Base-by-base conservation (phyloP, 1,284 basidiomycete genomes). In the Xanthoconium separans region DNA sequence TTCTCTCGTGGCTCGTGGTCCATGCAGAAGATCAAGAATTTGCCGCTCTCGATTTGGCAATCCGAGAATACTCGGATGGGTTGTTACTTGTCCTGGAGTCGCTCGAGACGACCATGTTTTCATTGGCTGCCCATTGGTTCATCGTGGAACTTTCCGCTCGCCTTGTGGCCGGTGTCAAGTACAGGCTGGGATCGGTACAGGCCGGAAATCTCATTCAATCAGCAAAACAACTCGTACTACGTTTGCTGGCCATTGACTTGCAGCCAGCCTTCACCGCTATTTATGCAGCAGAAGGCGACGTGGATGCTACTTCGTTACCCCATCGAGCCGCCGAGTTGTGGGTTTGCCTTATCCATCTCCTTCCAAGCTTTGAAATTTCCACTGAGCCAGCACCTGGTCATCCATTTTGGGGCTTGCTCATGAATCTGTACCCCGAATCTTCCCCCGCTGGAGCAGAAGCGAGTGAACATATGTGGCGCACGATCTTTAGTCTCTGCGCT, bases 401-500 rank as follows among this genome's bases (percentile, higher is more conserved):
- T 39, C 72, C 73, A 2, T 76, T 84, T 54, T 84, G 80, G 78
- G 65, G 61, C 8, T 61, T 77, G 18, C 70, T 87, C 30, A 67
- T 73, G 47, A 63, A 70, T 9, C 56, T 65, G 41, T 61, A 75
- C 50, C 66, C 78, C 34, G 66, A 69, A 36, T 60, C 57, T 36
- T 52, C 61, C 31, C 55, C 65, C 12, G 66, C 73, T 7, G 73
- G 77, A 31, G 64, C 86, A 1, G 76, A 81, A 31, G 76, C 76
- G 5, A 87, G 87, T 55, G 93, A 95, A 69, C 69, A 77, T 7
- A 73, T 86, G 11, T 96, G 94, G 90, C 82, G 78, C 47, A 75
- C 80, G 5, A 75, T 91, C 9, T 89, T 93, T 61, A 79, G 79
- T 13, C 69, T 95, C 1, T 89, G 84, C 54, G 80, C 85, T 0